Conservation (phyloP, 352 stramenopile species). For the Phytopythium delawarense region DNA sequence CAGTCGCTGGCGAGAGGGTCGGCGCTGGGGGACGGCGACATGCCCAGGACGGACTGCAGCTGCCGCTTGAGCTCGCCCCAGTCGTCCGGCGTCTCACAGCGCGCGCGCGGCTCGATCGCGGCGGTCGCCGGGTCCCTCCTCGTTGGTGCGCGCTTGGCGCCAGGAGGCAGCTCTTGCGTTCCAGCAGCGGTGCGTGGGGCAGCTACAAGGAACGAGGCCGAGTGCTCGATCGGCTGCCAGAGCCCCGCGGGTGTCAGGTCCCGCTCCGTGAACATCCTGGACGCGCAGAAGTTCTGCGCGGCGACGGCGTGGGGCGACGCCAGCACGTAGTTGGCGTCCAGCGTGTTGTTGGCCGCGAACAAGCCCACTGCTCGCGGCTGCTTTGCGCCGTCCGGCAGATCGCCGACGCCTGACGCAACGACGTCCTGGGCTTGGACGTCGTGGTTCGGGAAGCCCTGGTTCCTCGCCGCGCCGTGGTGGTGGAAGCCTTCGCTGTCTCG, state of each 20-base stretch:
- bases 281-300: constrained; percentile 53
- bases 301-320: constrained; percentile 37
- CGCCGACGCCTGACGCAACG: constrained; percentile 4
- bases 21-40: neutral
- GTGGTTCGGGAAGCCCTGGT: constrained; percentile 55
- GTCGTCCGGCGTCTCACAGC: constrained; percentile 13
- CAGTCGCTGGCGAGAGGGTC: neutral
- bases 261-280: constrained; percentile 25
- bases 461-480: constrained; percentile 41
- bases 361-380: constrained; percentile 29
- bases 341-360: constrained; percentile 50
- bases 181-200: neutral
- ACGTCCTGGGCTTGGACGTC: constrained; percentile 26
- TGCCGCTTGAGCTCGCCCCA: constrained; percentile 29
- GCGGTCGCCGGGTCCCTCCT: neutral
- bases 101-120: neutral
- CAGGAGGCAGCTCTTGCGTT: neutral
- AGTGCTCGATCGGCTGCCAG: constrained; percentile 41
- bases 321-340: constrained; percentile 72
- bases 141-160: neutral
- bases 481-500: constrained; percentile 50
- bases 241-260: constrained; percentile 19
- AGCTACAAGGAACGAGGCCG: constrained; percentile 9
- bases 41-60: constrained; percentile 29
- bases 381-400: neutral